Evolutionary conservation across 148 eudicot genomes (phyloP).

Genomic region (Dysphania ambrosioides): DNA sequence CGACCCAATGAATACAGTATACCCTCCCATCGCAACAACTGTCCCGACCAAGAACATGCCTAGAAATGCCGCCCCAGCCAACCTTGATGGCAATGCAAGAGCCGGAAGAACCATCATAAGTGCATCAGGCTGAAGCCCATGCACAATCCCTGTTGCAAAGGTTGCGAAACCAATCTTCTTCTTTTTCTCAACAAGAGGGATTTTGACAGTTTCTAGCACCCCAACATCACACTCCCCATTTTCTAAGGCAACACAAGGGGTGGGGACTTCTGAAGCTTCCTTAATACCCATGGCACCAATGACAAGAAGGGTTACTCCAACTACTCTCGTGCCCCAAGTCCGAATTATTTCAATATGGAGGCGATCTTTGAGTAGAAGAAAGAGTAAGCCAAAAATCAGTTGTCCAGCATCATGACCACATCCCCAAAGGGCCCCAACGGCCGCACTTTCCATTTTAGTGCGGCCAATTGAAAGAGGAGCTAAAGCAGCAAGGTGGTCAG

Average conservation of each 20-base stretch:
- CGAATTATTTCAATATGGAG: constrained; percentile 84
- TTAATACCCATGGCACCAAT: constrained; percentile 93
- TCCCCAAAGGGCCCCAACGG: constrained; percentile 98
- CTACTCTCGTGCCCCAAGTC: constrained; percentile 92
- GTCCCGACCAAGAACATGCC: constrained; percentile 89
- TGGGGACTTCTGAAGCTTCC: constrained; percentile 76
- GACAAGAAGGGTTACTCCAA: constrained; percentile 77
- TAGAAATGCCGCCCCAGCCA: constrained; percentile 87
- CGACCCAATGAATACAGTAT: constrained; percentile 88
- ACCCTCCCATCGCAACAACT: constrained; percentile 87
- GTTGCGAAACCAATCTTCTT: constrained; percentile 88
- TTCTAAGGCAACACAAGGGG: constrained; percentile 70
- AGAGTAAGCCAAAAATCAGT: constrained; percentile 71
- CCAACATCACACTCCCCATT: constrained; percentile 70
- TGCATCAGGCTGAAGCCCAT: constrained; percentile 95
- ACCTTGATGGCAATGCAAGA: constrained; percentile 77
- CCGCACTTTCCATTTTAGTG: constrained; percentile 77
- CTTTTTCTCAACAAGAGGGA: constrained; percentile 48
- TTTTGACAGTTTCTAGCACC: constrained; percentile 41
- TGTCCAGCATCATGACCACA: constrained; percentile 98
- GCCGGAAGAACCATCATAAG: constrained; percentile 94
- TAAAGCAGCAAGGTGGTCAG: constrained; percentile 94
- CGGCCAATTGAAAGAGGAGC: constrained; percentile 98
- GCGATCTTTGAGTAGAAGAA: constrained; percentile 78
- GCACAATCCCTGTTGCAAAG: constrained; percentile 89